Conservation (phyloP, 331 rosid species). For the Stylosanthes scabra region DNA sequence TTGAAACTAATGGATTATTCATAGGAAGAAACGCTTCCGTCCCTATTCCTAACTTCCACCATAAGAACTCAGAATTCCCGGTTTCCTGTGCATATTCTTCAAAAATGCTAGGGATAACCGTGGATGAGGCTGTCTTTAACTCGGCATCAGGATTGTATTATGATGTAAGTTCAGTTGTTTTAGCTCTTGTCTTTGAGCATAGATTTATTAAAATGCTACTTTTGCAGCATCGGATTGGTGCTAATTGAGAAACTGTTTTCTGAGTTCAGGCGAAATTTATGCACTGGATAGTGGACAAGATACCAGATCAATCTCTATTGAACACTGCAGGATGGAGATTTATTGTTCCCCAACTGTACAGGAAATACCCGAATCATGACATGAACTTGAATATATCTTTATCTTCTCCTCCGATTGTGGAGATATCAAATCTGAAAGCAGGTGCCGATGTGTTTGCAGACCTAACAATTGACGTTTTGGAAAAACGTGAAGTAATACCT, state of each 20-base stretch:
- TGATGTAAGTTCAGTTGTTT: constrained; percentile 59
- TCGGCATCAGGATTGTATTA: constrained; percentile 74
- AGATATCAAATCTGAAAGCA: constrained; percentile 61
- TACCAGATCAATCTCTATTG: constrained; percentile 83
- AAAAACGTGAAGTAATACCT: constrained; percentile 60
- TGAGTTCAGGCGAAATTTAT: constrained; percentile 80
- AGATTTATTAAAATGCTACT: constrained; percentile 13
- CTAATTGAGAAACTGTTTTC: constrained; percentile 31
- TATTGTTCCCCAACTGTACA: constrained; percentile 87
- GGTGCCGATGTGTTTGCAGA: constrained; percentile 57
- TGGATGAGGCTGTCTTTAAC: constrained; percentile 88
- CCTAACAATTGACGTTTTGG: constrained; percentile 74
- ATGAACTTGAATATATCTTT: constrained; percentile 85
- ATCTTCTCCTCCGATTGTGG: constrained; percentile 73
- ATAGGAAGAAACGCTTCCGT: constrained; percentile 41
- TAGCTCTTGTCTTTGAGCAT: not conserved
- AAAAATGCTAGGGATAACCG: constrained; percentile 83
- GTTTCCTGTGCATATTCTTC: constrained; percentile 64
- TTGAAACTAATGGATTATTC: constrained; percentile 86
- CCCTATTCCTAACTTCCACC: constrained; percentile 33
- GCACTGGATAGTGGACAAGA: constrained; percentile 87
- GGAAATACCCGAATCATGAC: constrained; percentile 83
- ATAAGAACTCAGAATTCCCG: constrained; percentile 48
- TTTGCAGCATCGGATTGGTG: not conserved
- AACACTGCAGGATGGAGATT: constrained; percentile 97